phyloP scores from a whole-genome alignment of 2,329 filamentous ascomycete genomes.

The Pseudonectria buxi region DNA sequence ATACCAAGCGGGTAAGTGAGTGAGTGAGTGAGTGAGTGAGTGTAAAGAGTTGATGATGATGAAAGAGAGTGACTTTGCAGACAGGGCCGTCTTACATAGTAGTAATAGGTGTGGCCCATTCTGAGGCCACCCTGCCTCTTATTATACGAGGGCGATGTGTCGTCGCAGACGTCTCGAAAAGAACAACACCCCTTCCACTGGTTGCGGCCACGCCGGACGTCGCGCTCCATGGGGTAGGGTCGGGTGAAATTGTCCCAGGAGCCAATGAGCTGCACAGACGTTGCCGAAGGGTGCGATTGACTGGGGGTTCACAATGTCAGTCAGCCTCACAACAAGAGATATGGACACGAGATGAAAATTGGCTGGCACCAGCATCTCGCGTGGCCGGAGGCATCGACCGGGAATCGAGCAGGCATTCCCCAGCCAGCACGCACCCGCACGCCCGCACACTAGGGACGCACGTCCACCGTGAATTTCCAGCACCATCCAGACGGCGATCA shows the following conservation, averaged over 20 bases:
- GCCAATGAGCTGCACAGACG: slow-evolving; percentile 73
- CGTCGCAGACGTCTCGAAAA: slow-evolving; percentile 78
- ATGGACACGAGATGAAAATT: slow-evolving; percentile 19
- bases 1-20: background rate
- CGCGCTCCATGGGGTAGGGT: slow-evolving; percentile 73
- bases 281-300: slow-evolving; percentile 53
- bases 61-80: slow-evolving; percentile 2
- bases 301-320: slow-evolving; percentile 32
- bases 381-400: too few species aligned
- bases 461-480: too few species aligned
- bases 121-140: slow-evolving; percentile 71
- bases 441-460: too few species aligned
- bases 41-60: slow-evolving; percentile 2
- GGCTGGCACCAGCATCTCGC: too few species aligned
- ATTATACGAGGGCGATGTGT: slow-evolving; percentile 42
- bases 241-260: slow-evolving; percentile 93
- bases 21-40: slow-evolving; percentile 1
- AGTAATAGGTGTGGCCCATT: slow-evolving; percentile 93
- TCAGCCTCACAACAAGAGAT: slow-evolving; percentile 15
- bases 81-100: slow-evolving; percentile 62
- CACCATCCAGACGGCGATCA: too few species aligned
- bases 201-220: slow-evolving; percentile 63
- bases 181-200: slow-evolving; percentile 85
- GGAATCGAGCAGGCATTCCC: too few species aligned
- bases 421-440: too few species aligned